phyloP scores from a whole-genome alignment of 345 rosid species.

The Reutealis trisperma region DNA sequence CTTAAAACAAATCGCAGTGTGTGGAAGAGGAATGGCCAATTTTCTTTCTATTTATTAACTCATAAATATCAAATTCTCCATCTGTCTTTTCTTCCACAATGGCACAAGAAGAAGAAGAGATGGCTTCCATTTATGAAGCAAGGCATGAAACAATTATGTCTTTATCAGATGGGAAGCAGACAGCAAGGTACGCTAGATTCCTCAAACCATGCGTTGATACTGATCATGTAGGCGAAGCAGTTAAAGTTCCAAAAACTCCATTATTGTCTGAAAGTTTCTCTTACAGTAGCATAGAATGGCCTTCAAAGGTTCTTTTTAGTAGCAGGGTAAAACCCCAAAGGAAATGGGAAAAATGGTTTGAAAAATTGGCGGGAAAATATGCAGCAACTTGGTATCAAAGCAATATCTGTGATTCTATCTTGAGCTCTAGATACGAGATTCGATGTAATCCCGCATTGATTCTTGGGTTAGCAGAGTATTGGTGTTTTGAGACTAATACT shows the following conservation, averaged over 20 bases:
- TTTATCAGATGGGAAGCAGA: slow-evolving; percentile 2
- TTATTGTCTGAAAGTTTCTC: slow-evolving; percentile 4
- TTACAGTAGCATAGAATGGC: background rate
- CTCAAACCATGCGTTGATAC: background rate
- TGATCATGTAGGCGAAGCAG: no score
- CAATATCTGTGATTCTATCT: background rate
- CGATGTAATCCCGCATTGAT: slow-evolving; percentile 2
- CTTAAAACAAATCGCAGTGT: no score
- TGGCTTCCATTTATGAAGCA: background rate
- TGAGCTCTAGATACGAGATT: slow-evolving; percentile 15
- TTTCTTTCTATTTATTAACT: no score
- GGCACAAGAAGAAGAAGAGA: no score
- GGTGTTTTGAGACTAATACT: slow-evolving; percentile 24
- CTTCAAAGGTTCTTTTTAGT: background rate
- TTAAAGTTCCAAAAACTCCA: background rate
- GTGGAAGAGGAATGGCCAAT: no score
- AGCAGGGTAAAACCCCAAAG: background rate
- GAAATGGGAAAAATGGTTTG: background rate
- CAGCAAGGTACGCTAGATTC: background rate
- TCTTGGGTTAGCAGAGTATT: slow-evolving; percentile 11
- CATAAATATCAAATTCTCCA: no score
- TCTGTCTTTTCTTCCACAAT: no score
- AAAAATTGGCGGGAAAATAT: background rate
- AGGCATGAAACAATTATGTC: slow-evolving; percentile 2
- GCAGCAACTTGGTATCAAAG: background rate